Base-by-base conservation (phyloP, 2,329 filamentous ascomycete species). In the Septoria petroselini region DNA sequence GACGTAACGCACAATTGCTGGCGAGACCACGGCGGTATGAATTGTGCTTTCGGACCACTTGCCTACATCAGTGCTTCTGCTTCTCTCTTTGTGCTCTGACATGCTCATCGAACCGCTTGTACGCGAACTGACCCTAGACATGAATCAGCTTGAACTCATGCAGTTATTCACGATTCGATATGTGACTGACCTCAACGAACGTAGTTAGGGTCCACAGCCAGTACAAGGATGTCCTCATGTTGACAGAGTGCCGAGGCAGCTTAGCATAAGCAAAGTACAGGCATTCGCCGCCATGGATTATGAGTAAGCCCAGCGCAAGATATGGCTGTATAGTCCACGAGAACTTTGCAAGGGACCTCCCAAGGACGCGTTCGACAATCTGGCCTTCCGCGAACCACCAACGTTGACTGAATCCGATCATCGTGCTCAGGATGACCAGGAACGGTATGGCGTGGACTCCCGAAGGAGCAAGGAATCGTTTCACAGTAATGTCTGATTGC, bases 201-300 rank as follows among this genome's bases (percentile, higher is more conserved):
- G 68, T 72, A 38, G 71, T 74, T 2, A 64, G 63, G n/a, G 75
- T 61, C 80, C 80, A 84, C 23, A 63, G 60, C 71, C 75, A 79
- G 74, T 76, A 84, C 12, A 77, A 45, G 4, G 58, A 54, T 41
- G 74, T 75, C 17, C 73, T 65, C 31, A 72, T 53, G 19, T 72
- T 73, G 41, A 83, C 72, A n/a, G 73, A 74, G 66, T 82, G 73
- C 53, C 66, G 76, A 47, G 65, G 66, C 64, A 83, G 62, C 55
- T 73, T 73, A 45, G 61, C 68, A 9, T 66, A 55, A 5, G 69
- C 69, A 66, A 83, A 72, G 18, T 69, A 49, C 37, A 70, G 69
- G n/a, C 76, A 70, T 73, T 96, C 91, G 2, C 68, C 51, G 0
- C 75, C 17, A 68, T 96, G 91, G 9, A 88, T 77, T 0, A 63